Base-by-base conservation (phyloP, 2,329 filamentous ascomycete genomes). In the Aspergillaceae sp. region DNA sequence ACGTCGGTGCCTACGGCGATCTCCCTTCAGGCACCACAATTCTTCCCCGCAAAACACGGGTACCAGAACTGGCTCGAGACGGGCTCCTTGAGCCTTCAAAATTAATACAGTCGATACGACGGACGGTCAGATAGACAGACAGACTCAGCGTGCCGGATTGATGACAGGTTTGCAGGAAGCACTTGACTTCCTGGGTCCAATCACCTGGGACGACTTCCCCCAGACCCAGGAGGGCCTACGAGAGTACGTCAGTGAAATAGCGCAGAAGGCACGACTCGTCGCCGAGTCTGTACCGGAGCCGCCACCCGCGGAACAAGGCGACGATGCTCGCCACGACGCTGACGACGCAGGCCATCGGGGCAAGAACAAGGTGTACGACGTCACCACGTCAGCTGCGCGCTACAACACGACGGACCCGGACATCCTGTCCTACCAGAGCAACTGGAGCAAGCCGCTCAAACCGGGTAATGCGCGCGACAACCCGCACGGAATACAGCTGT, bases 391-490 rank as follows among this genome's bases (percentile, higher is more conserved):
- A 2, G 59, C 70, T 11, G 75, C 72, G 5, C 73, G 77, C 43
- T 65, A 71, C 42, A 64, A 66, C 33, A 69, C 75, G 2, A 69
- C 76, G 3, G 68, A 75, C 26, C 66, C 75, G 6, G 67, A 79
- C n/a, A 73, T 80, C 30, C 72, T 71, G 29, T 69, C 76, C 19
- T 69, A 95, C n/a, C 81, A 83, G 48, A 86, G 86, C 59, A 79
- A 87, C 66, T 96, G 91, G 89, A 78, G 80, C 38, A 95, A 94
- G 65, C 84, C 88, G 37, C 70, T 90, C 66, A 67, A 64, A 38
- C 49, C 64, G 42, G 68, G 87, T 46, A 80, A 76, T 37, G 67
- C 78, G 3, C 82, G 76, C 54, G 83, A 90, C 19, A 92, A 94
- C 58, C 86, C 87, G 0, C 72, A 87, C 6, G 81, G 77, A 0